Conservation (phyloP, 1,284 basidiomycete species). For the Fomitopsis schrenkii region DNA sequence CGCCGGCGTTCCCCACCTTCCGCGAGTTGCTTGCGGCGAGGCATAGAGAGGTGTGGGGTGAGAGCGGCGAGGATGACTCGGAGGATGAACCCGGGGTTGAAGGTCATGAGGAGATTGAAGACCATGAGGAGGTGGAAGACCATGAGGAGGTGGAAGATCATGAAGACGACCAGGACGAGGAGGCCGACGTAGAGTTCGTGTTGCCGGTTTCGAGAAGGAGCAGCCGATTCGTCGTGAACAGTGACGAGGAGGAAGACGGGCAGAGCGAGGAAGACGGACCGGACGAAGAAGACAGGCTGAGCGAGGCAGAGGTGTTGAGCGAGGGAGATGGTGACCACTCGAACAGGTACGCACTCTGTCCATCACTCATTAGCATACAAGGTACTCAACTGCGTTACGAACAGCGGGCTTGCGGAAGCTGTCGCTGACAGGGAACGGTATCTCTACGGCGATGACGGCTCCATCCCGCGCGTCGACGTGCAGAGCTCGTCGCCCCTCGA, state of each 20-base stretch:
- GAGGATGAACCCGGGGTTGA: background rate
- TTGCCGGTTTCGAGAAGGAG: background rate
- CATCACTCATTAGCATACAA: no score
- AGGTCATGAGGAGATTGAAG: no score
- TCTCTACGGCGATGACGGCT: constrained; percentile 22
- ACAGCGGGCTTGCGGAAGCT: constrained; percentile 12
- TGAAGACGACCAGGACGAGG: background rate
- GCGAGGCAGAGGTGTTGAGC: constrained; percentile 1
- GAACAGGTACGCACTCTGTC: background rate
- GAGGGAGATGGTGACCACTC: background rate
- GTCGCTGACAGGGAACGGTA: constrained; percentile 19
- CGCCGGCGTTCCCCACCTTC: background rate
- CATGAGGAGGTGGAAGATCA: no score
- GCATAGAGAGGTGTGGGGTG: background rate
- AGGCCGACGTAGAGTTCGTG: background rate
- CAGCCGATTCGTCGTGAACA: background rate
- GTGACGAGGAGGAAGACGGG: constrained; percentile 8
- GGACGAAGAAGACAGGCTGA: background rate
- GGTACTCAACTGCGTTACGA: background rate
- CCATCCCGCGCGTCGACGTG: constrained; percentile 6
- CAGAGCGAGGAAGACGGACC: background rate
- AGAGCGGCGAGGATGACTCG: background rate
- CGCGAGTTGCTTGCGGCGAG: background rate
- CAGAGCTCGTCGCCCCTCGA: background rate
- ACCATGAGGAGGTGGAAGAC: no score